Evolutionary conservation across 1,284 basidiomycete genomes (phyloP).

Genomic region (Inonotus obliquus): DNA sequence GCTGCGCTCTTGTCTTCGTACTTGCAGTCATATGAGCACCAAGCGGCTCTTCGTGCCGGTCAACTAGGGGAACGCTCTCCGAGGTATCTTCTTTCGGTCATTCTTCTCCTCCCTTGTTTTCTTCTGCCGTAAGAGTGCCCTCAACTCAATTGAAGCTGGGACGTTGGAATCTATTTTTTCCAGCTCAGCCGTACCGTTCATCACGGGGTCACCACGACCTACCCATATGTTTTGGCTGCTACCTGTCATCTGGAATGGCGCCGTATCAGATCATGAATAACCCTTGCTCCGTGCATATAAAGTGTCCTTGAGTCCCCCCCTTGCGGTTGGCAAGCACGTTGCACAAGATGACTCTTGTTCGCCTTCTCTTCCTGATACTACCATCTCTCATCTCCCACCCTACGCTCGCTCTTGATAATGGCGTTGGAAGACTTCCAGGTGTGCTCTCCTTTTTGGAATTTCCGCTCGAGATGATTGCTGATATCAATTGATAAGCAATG

Average conservation of each 20-base stretch:
- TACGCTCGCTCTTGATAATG: constrained; percentile 20
- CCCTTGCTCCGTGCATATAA: neutral
- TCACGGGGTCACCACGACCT: neutral
- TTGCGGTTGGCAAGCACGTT: neutral
- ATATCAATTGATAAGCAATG: constrained; percentile 22
- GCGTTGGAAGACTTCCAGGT: constrained; percentile 22
- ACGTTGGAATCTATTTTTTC: too few species aligned
- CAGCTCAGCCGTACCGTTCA: too few species aligned
- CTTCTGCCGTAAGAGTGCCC: too few species aligned
- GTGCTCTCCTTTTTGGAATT: neutral
- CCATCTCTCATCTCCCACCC: neutral
- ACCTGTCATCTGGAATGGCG: neutral
- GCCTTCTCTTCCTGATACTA: neutral
- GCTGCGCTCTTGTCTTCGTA: too few species aligned
- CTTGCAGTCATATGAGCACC: too few species aligned
- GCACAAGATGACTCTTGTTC: neutral
- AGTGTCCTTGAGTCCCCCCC: neutral
- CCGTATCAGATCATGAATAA: neutral
- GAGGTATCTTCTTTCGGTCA: too few species aligned
- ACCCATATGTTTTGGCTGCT: neutral
- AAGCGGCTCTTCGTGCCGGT: too few species aligned
- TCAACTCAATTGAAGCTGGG: too few species aligned
- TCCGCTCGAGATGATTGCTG: neutral
- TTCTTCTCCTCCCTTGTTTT: too few species aligned
- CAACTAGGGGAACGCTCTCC: too few species aligned